Base-by-base conservation (phyloP, 257 asterid species). In the Scutellaria baicalensis region DNA sequence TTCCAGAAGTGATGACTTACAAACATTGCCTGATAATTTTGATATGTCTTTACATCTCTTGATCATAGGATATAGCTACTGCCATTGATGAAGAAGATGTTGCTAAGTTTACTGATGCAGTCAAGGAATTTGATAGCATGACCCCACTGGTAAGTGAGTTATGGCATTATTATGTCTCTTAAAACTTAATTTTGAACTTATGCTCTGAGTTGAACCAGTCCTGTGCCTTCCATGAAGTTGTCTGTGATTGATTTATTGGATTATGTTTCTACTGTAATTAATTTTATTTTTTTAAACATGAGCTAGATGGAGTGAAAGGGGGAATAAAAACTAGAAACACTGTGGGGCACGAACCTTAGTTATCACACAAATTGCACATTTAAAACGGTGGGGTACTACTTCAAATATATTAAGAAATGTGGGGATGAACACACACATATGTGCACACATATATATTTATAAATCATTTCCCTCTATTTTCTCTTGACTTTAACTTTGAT, bases 51-150 rank as follows among this genome's bases (percentile, higher is more conserved):
- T 71, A 45, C 39, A 51, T 27, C 14, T 77, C 69, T 66, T 79
- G 67, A 38, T 50, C 45, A 6, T 65, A 84, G 90, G 87, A 78
- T 36, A 56, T 82, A 65, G 84, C 90, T 72, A 40, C 86, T 62
- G 79, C 89, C 21, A 45, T 81, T 74, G 89, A 84, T 77, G 89
- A 84, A 77, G 89, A 81, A 77, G 89, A 84, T 74, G 50, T 81
- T 68, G 68, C 83, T 17, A 81, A 79, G 78, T 81, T 84, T 55
- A 84, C 89, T 42, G 83, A 75, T 64, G 86, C 89, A 36, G 74
- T 84, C 71, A 84, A 82, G 78, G 86, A 84, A 71, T 84, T 58
- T 44, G 89, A 84, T 66, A 84, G 89, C 82, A 79, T 84, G 85
- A 81, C 86, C 59, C 82, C 67, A 54, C 77, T 84, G 83, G 89